phyloP scores from a whole-genome alignment of 371 early-diverging fungal genomes.

The Rhizomucor pusillus region DNA sequence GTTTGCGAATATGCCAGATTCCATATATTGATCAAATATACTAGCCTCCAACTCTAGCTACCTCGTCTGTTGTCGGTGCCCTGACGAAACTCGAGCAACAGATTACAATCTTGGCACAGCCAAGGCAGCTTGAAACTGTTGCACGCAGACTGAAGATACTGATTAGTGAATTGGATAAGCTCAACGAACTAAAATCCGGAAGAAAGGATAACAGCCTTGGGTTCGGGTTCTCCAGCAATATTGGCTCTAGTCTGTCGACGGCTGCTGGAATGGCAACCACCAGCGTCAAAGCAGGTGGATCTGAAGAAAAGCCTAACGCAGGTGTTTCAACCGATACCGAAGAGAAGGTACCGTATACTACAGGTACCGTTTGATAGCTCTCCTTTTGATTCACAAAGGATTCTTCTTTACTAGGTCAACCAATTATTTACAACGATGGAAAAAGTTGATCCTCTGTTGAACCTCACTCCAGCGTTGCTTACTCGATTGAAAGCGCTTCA shows the following conservation, averaged over 20 bases:
- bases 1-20: no score
- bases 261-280: constrained; percentile 6
- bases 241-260: constrained; percentile 1
- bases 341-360: constrained; percentile 20
- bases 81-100: constrained; percentile 80
- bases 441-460: constrained; percentile 75
- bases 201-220: constrained; percentile 41
- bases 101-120: constrained; percentile 73
- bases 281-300: constrained; percentile 7
- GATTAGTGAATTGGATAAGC: constrained; percentile 70
- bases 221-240: constrained; percentile 15
- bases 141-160: constrained; percentile 69
- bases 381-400: not conserved
- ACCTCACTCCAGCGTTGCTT: constrained; percentile 77
- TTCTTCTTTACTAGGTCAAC: constrained; percentile 48
- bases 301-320: constrained; percentile 12
- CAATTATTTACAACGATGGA: constrained; percentile 71
- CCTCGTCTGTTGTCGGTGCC: constrained; percentile 58
- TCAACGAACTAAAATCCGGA: constrained; percentile 64
- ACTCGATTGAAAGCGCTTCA: constrained; percentile 79
- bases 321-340: constrained; percentile 23
- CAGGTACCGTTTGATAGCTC: not conserved
- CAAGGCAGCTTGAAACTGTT: constrained; percentile 75
- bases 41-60: constrained; percentile 37
- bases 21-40: not conserved